Percentiles rank a stretch among this genome's conserved stretches.
Conservation (phyloP, 495 filamentous ascomycete species). For the Aspergillus nanangensis region DNA sequence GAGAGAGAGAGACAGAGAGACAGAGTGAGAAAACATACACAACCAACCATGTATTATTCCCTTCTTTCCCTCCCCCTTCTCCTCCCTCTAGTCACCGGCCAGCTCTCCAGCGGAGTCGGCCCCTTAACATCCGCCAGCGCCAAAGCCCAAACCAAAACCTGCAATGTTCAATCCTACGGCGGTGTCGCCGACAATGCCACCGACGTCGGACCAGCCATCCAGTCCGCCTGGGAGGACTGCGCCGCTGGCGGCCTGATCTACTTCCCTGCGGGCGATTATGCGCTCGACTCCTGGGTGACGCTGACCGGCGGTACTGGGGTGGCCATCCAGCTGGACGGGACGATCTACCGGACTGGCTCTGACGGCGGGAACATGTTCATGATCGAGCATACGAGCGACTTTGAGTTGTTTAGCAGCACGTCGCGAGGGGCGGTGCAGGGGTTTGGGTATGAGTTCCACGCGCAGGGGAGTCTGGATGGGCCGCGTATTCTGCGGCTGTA, state of each 20-base stretch:
- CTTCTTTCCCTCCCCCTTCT: slow-evolving; percentile 1
- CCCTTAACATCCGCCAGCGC: slow-evolving; percentile 21
- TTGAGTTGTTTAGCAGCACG: slow-evolving; percentile 39
- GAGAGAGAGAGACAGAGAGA: too few relatives aligned
- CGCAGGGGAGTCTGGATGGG: slow-evolving; percentile 12
- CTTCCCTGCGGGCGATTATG: slow-evolving; percentile 21
- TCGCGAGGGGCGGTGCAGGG: slow-evolving; percentile 41
- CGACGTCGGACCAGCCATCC: slow-evolving; percentile 37
- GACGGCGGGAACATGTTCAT: slow-evolving; percentile 39
- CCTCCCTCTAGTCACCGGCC: slow-evolving; percentile 1
- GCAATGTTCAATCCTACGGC: slow-evolving; percentile 19
- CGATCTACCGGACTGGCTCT: slow-evolving; percentile 34
- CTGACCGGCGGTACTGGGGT: slow-evolving; percentile 27
- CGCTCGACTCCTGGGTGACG: slow-evolving; percentile 19
- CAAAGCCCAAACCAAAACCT: slow-evolving; percentile 19
- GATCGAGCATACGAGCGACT: slow-evolving; percentile 37
- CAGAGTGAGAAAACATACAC: neutral
- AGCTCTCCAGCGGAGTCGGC: slow-evolving; percentile 18
- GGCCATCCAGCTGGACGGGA: slow-evolving; percentile 41
- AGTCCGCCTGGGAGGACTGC: slow-evolving; percentile 35
- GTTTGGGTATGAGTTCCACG: slow-evolving; percentile 32
- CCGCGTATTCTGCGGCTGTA: slow-evolving; percentile 28
- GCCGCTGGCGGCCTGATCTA: slow-evolving; percentile 19
- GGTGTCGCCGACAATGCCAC: slow-evolving; percentile 27
- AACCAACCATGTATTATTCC: neutral